Base-by-base conservation (phyloP, 257 asterid species). In the Solanum appendiculatum region DNA sequence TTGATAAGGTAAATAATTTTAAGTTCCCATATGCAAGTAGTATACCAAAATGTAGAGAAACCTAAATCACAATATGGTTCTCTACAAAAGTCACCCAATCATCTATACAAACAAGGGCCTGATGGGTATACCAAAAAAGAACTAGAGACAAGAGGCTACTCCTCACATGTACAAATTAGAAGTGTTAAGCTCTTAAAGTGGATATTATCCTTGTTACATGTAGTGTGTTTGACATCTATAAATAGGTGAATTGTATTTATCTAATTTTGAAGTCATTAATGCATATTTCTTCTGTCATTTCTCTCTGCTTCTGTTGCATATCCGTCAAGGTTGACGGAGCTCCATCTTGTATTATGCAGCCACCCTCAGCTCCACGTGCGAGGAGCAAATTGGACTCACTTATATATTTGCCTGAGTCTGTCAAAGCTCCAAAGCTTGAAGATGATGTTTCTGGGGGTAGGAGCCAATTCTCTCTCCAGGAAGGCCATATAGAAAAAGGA, bases 341-440 rank as follows among this genome's bases (percentile, higher is more conserved):
- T 48, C 27, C 74, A 25, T 83, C n/a, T 87, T 46, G 36, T 54
- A 23, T 18, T 66, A 75, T 89, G 95, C 94, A 97, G 99, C 98
- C 98, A 74, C 98, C 98, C 64, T 94, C 98, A 86, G 93, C 98
- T 73, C 96, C 98, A 58, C 96, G 98, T 9, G 73, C 86, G 16
- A 94, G 91, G 92, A 95, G 96, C 98, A 97, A 97, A 90, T 90
- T 97, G 96, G 98, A 97, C 89, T 90, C 97, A n/a, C 92, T 97
- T 86, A 86, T 95, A 56, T 91, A 93, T 89, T 89, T 93, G 95
- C 98, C 98, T 13, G 94, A 94, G 86, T 88, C 94, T 85, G 85
- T 87, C 86, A 91, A 85, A 88, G 81, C 93, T 60, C 87, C 92
- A 86, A 89, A 69, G 82, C 88, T 86, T 85, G 93, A 93, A 77